These are phyloP conservation scores for Kentomonas sorsogonicus DNA, from an alignment of 208 protist genomes.

Conservation along the genomic window DNA sequence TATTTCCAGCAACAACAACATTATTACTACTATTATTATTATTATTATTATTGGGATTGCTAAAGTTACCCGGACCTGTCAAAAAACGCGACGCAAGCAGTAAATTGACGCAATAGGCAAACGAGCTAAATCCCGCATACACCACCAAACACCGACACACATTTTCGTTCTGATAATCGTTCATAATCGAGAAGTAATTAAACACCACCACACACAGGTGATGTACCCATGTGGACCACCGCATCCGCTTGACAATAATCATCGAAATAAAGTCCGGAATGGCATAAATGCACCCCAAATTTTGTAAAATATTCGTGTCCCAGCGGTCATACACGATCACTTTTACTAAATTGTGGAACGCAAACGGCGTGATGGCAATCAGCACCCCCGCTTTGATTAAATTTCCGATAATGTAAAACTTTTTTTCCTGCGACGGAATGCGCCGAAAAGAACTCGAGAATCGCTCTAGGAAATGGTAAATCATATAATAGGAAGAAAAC, in stretches of 20 bases:
- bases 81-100: constrained; percentile 90
- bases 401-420: constrained; percentile 92
- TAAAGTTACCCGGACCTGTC: no score
- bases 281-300: constrained; percentile 91
- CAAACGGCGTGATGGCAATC: constrained; percentile 85
- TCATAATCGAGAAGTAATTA: constrained; percentile 87
- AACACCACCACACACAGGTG: constrained; percentile 87
- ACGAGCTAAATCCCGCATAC: constrained; percentile 88
- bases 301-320: constrained; percentile 80
- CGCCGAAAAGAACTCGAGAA: constrained; percentile 66
- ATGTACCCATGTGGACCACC: constrained; percentile 86
- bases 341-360: constrained; percentile 63
- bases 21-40: no score
- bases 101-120: constrained; percentile 90
- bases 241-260: constrained; percentile 87
- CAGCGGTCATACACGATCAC: constrained; percentile 83
- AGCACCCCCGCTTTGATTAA: constrained; percentile 87
- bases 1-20: no score
- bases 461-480: constrained; percentile 84
- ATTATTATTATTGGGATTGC: no score
- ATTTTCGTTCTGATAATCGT: constrained; percentile 85
- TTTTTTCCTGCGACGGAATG: constrained; percentile 83
- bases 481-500: constrained; percentile 84
- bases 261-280: constrained; percentile 91
- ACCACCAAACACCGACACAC: constrained; percentile 88